Evolutionary conservation across 176 grass and related monocot genomes (phyloP).

Genomic region (Dactylis glomerata): DNA sequence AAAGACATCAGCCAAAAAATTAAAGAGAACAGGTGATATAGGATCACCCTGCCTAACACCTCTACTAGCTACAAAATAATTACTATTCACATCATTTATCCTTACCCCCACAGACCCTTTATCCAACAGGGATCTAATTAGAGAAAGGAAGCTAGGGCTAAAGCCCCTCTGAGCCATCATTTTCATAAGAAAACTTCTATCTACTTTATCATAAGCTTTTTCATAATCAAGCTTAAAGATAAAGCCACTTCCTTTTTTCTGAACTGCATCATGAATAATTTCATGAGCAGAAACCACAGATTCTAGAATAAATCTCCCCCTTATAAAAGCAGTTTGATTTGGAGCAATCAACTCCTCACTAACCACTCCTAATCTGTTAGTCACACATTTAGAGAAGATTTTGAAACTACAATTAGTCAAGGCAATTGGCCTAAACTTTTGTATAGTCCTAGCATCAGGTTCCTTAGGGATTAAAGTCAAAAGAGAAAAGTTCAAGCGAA

Average conservation of each 20-base stretch:
- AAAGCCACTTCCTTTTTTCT: not conserved
- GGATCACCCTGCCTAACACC: not conserved
- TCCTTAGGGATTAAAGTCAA: too few relatives aligned
- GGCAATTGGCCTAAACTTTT: too few relatives aligned
- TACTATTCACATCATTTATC: not conserved
- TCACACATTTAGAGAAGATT: not conserved
- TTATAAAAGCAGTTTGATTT: not conserved
- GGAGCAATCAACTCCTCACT: not conserved
- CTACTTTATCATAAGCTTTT: not conserved
- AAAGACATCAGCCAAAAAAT: not conserved
- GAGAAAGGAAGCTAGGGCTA: rapidly evolving
- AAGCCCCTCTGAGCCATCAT: not conserved
- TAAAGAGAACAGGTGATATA: not conserved
- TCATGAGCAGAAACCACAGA: not conserved
- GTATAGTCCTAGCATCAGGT: too few relatives aligned
- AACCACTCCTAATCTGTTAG: not conserved
- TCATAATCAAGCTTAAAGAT: not conserved
- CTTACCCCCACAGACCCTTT: not conserved
- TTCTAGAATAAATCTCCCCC: not conserved
- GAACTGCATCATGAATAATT: not conserved
- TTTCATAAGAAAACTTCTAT: not conserved
- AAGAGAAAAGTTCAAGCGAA: too few relatives aligned
- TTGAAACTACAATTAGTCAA: not conserved
- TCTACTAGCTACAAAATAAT: not conserved
- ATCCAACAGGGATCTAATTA: too few relatives aligned